Conservation (phyloP, 345 rosid genomes). For the Citrus hindsii region DNA sequence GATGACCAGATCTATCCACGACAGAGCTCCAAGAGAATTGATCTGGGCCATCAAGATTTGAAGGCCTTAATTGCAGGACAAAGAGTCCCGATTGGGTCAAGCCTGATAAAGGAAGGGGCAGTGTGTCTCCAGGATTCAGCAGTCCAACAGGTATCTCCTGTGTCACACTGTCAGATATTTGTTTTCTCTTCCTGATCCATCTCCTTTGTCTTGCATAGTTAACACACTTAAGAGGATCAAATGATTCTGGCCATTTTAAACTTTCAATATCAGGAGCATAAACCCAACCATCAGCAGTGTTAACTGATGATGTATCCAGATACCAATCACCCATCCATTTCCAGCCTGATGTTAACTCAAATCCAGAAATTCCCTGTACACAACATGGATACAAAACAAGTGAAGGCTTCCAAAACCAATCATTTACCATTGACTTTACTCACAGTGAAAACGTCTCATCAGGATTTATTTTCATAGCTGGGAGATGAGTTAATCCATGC, state of each 20-base stretch:
- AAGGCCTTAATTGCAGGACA: slow-evolving; percentile 67
- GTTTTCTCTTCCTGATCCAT: slow-evolving; percentile 55
- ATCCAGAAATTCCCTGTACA: slow-evolving; percentile 28
- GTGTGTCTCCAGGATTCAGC: slow-evolving; percentile 63
- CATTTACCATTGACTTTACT: neutral
- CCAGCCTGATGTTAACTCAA: slow-evolving; percentile 47
- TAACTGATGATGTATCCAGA: slow-evolving; percentile 42
- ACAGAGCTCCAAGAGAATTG: slow-evolving; percentile 89
- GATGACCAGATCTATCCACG: slow-evolving; percentile 38
- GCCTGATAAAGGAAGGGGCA: slow-evolving; percentile 73
- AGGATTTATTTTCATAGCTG: neutral
- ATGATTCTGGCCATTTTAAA: slow-evolving; percentile 57
- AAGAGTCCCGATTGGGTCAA: slow-evolving; percentile 56
- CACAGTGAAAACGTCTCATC: neutral
- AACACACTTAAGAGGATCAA: slow-evolving; percentile 34
- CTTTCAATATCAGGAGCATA: slow-evolving; percentile 58
- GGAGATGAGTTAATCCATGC: neutral
- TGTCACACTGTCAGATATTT: slow-evolving; percentile 22
- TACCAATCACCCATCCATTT: slow-evolving; percentile 62
- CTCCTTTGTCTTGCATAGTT: slow-evolving; percentile 63
- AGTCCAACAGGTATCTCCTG: slow-evolving; percentile 59
- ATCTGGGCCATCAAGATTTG: slow-evolving; percentile 29
- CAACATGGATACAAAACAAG: slow-evolving; percentile 6
- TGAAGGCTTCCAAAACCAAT: neutral
- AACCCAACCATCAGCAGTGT: slow-evolving; percentile 60